These are phyloP conservation scores for Neospermospora avenae DNA, from an alignment of 2,329 filamentous ascomycete species.

Conservation along the genomic window DNA sequence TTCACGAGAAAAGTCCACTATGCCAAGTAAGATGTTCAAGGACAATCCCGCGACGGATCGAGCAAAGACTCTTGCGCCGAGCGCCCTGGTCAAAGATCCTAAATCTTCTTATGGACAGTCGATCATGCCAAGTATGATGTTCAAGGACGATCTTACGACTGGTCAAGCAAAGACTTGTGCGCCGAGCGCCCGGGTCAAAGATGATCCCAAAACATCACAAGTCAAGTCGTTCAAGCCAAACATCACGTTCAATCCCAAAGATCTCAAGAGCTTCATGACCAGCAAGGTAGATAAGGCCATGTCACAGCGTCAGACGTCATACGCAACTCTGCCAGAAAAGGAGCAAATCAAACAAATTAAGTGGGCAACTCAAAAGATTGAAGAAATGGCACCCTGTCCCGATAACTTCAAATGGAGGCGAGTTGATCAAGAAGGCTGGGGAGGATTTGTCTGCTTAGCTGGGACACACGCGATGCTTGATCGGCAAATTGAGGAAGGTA, in stretches of 20 bases:
- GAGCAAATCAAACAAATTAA: conserved; percentile 7
- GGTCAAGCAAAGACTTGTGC: no score
- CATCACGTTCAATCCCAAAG: background rate
- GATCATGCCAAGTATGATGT: background rate
- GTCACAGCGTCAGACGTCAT: background rate
- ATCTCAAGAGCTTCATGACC: background rate
- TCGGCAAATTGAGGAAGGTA: conserved; percentile 28
- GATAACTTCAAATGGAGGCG: conserved; percentile 48
- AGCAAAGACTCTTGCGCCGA: no score
- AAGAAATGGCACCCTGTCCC: conserved; percentile 50
- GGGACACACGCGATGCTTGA: conserved; percentile 53
- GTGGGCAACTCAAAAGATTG: conserved; percentile 34
- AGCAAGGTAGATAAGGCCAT: conserved; percentile 4
- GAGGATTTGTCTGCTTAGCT: conserved; percentile 58
- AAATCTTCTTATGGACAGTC: no score
- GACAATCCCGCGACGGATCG: background rate
- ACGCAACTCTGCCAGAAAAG: background rate
- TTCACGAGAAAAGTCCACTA: background rate
- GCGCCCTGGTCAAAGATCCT: background rate
- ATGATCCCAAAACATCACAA: background rate
- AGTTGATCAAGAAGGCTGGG: conserved; percentile 42
- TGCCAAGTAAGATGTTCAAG: background rate
- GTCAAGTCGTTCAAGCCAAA: background rate
- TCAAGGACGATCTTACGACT: background rate
- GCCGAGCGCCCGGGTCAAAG: background rate